A percentile compares a stretch with the other conserved stretches of the same genome.
Evolutionary conservation across 2,329 filamentous ascomycete genomes (phyloP).

Genomic region (Scedosporium apiospermum): DNA sequence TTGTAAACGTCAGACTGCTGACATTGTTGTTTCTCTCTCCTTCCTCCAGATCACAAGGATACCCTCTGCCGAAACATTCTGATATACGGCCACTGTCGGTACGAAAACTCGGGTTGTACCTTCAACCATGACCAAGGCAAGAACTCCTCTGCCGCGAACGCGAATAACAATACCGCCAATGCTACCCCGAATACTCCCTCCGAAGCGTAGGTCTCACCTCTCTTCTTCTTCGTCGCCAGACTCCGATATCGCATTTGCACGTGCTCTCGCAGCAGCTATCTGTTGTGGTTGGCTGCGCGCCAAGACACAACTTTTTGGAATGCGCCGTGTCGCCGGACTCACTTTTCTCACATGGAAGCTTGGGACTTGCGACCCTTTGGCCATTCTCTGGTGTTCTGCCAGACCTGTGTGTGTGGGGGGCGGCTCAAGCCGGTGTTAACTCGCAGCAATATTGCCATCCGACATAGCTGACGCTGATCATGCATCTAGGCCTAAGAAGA

Average conservation of each 20-base stretch:
- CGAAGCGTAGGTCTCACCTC: background rate
- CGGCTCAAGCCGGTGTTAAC: too few species aligned
- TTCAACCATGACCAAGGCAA: constrained; percentile 80
- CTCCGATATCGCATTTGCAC: background rate
- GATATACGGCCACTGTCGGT: constrained; percentile 88
- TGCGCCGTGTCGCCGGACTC: too few species aligned
- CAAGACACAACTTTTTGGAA: too few species aligned
- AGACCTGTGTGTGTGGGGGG: too few species aligned
- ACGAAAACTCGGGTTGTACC: constrained; percentile 81
- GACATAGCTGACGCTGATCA: background rate
- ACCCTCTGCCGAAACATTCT: constrained; percentile 86
- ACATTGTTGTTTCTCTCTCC: constrained; percentile 5
- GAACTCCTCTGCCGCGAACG: constrained; percentile 19
- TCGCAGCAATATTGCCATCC: background rate
- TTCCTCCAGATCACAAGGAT: constrained; percentile 64
- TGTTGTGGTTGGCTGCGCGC: too few species aligned
- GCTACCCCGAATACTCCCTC: constrained; percentile 6
- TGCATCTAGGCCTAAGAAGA: constrained; percentile 50
- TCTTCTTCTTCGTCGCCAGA: background rate
- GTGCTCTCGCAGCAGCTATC: background rate
- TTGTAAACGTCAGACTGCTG: constrained; percentile 6
- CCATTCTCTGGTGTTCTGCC: too few species aligned
- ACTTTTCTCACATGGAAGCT: too few species aligned
- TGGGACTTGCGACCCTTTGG: too few species aligned
- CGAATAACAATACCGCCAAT: constrained; percentile 6